These are phyloP conservation scores for Tylopilus vinaceipallidus DNA, from an alignment of 768 basidiomycete species.

Conservation along the genomic window DNA sequence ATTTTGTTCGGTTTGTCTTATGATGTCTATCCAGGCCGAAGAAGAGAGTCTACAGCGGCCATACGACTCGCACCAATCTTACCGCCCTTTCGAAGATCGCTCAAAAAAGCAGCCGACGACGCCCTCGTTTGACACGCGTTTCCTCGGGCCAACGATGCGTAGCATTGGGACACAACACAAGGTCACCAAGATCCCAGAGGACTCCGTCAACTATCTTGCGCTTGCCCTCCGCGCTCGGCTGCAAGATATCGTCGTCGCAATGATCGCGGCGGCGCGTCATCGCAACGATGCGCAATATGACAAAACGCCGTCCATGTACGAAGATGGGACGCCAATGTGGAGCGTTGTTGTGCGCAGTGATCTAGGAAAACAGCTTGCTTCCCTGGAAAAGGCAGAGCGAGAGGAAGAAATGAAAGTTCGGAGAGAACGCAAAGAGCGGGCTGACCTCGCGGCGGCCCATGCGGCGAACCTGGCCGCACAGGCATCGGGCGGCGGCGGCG, in stretches of 20 bases:
- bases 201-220: slow-evolving; percentile 74
- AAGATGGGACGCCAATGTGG: slow-evolving; percentile 79
- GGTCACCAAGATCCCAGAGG: slow-evolving; percentile 65
- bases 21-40: slow-evolving; percentile 59
- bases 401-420: slow-evolving; percentile 80
- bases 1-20: not conserved
- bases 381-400: slow-evolving; percentile 73
- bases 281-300: slow-evolving; percentile 71
- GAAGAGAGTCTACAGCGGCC: slow-evolving; percentile 76
- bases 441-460: slow-evolving; percentile 69
- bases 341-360: slow-evolving; percentile 73
- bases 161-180: slow-evolving; percentile 66
- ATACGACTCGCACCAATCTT: slow-evolving; percentile 58
- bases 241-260: slow-evolving; percentile 62
- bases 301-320: slow-evolving; percentile 62
- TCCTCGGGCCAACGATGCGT: slow-evolving; percentile 67
- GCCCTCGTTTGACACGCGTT: slow-evolving; percentile 66
- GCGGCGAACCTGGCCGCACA: slow-evolving; percentile 63
- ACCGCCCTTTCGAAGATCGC: slow-evolving; percentile 74
- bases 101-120: slow-evolving; percentile 70
- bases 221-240: slow-evolving; percentile 75
- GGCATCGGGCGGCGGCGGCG: slow-evolving; percentile 35
- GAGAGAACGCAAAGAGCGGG: slow-evolving; percentile 75
- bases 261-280: slow-evolving; percentile 67
- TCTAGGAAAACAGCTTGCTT: slow-evolving; percentile 71